Evolutionary conservation across 805 yeast species (phyloP).

Genomic region (Hagleromyces aurorensis): DNA sequence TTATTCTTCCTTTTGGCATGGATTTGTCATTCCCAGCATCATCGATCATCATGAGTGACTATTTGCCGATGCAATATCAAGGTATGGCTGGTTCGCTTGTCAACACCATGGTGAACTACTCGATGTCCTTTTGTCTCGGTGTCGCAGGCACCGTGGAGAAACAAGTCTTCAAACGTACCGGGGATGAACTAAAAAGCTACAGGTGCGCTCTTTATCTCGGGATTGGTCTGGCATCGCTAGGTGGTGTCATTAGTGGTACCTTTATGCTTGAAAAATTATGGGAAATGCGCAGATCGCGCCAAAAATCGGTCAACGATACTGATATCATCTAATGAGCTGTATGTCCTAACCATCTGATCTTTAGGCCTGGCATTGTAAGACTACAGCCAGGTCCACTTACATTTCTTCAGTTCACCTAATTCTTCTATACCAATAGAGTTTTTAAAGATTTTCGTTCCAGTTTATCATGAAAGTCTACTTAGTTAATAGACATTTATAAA

Average conservation of each 20-base stretch:
- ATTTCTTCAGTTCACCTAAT: too few species aligned
- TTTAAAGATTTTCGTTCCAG: too few species aligned
- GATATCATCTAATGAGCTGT: too few species aligned
- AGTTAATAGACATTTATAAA: too few species aligned
- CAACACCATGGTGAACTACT: conserved; percentile 62
- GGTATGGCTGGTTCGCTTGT: conserved; percentile 75
- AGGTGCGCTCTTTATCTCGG: conserved; percentile 54
- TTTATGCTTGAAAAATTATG: conserved; percentile 12
- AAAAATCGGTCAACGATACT: too few species aligned
- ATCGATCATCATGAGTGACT: conserved; percentile 51
- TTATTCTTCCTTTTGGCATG: conserved; percentile 64
- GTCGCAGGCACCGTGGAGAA: conserved; percentile 61
- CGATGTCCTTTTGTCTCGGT: conserved; percentile 64
- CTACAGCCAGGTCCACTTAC: too few species aligned
- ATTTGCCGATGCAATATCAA: conserved; percentile 54
- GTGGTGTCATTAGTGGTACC: conserved; percentile 10
- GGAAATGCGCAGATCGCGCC: conserved; percentile 5
- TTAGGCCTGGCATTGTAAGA: too few species aligned
- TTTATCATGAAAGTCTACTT: too few species aligned
- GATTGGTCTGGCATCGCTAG: conserved; percentile 42
- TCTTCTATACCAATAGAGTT: too few species aligned
- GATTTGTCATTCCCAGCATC: conserved; percentile 74
- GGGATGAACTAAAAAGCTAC: conserved; percentile 36
- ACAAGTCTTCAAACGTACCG: conserved; percentile 27
- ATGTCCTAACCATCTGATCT: too few species aligned